Conservation (phyloP, 768 basidiomycete species). For the Pisolithus tinctorius region DNA sequence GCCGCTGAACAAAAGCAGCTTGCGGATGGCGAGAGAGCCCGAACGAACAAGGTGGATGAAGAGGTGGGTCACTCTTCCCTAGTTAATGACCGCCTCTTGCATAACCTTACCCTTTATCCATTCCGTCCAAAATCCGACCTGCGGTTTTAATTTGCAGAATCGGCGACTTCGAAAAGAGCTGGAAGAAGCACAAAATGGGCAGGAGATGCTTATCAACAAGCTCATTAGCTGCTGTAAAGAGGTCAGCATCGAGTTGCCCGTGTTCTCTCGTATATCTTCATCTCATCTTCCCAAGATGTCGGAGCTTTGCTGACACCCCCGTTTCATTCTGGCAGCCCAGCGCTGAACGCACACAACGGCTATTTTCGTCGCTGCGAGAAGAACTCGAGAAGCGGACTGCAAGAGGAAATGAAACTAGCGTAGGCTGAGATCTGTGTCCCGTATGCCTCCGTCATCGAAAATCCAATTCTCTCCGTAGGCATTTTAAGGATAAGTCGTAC, state of each 20-base stretch:
- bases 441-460: too few relatives aligned
- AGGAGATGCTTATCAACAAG: constrained; percentile 77
- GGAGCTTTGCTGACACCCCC: not conserved
- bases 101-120: not conserved
- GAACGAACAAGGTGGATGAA: constrained; percentile 63
- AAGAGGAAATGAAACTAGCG: constrained; percentile 38
- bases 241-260: constrained; percentile 37
- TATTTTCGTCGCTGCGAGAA: constrained; percentile 76
- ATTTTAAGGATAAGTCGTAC: not conserved
- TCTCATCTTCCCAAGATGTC: not conserved
- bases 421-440: constrained; percentile 18
- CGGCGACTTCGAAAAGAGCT: constrained; percentile 67
- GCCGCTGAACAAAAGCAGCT: constrained; percentile 84
- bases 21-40: constrained; percentile 64
- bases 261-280: not conserved
- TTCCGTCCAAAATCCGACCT: not conserved
- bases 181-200: constrained; percentile 72
- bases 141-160: constrained; percentile 34
- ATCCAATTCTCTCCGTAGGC: too few relatives aligned
- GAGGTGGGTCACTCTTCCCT: constrained; percentile 47
- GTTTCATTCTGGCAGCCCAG: constrained; percentile 48
- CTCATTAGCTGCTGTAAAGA: constrained; percentile 83
- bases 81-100: not conserved
- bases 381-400: constrained; percentile 68
- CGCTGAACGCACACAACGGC: constrained; percentile 73